A percentile compares a stretch with the other conserved stretches of the same genome.
Evolutionary conservation across 441 rosid genomes (phyloP).

Genomic region (Oxalis stricta): DNA sequence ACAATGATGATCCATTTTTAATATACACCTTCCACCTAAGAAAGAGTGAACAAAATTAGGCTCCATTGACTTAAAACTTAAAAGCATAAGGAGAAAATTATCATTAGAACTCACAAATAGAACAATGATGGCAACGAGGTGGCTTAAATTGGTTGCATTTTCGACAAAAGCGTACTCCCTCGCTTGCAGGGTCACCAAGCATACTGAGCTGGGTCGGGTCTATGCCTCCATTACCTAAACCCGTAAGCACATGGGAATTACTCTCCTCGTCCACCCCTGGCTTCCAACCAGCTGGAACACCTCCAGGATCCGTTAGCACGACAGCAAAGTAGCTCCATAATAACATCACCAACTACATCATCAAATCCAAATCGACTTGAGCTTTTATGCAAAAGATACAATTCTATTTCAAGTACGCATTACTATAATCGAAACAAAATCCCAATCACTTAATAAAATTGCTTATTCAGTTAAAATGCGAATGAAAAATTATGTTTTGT

Average conservation of each 20-base stretch:
- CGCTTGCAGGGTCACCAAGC: constrained; percentile 19
- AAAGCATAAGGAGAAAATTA: not conserved
- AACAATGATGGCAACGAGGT: constrained; percentile 90
- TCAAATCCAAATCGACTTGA: constrained; percentile 9
- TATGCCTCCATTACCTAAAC: constrained; percentile 14
- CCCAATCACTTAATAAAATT: no score
- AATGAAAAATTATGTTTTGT: no score
- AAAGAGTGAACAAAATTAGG: constrained; percentile 12
- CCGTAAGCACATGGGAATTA: constrained; percentile 33
- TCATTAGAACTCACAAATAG: constrained; percentile 58
- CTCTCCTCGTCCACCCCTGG: constrained; percentile 58
- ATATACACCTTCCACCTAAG: constrained; percentile 69
- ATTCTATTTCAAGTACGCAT: no score
- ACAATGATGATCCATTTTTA: constrained; percentile 93
- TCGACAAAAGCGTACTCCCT: constrained; percentile 44
- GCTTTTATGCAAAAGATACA: no score
- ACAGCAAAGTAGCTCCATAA: constrained; percentile 76
- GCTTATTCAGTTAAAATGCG: no score
- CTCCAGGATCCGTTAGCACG: constrained; percentile 66
- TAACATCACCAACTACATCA: constrained; percentile 55
- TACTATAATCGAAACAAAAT: no score
- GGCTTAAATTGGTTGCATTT: constrained; percentile 75
- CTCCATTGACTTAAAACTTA: not conserved
- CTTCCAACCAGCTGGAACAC: constrained; percentile 63
- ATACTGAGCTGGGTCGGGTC: constrained; percentile 9